A percentile compares a stretch with the other conserved stretches of the same genome.
These are phyloP conservation scores for Suhomyces ambrosiae DNA, from an alignment of 1,139 yeast species.

Conservation along the genomic window DNA sequence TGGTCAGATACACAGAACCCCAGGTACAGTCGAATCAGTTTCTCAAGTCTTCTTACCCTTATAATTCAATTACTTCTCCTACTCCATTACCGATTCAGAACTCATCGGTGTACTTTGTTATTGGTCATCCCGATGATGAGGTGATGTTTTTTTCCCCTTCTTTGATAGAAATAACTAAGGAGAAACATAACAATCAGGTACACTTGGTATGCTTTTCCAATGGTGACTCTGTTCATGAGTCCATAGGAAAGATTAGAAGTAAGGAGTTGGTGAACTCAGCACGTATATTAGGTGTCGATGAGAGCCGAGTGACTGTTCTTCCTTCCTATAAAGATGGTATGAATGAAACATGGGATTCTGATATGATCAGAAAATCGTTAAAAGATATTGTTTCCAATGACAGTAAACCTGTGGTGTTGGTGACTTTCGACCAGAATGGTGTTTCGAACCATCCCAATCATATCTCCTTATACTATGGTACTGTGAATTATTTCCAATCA, in stretches of 20 bases:
- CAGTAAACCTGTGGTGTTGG: constrained; percentile 39
- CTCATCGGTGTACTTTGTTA: constrained; percentile 52
- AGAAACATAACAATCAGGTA: constrained; percentile 51
- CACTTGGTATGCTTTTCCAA: constrained; percentile 71
- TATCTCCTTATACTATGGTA: constrained; percentile 63
- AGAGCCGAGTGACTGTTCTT: constrained; percentile 47
- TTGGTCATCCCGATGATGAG: constrained; percentile 98
- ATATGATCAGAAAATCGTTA: constrained; percentile 38
- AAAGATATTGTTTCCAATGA: constrained; percentile 19
- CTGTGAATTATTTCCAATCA: constrained; percentile 32
- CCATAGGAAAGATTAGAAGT: constrained; percentile 64
- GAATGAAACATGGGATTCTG: constrained; percentile 64
- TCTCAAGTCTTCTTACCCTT: constrained; percentile 31
- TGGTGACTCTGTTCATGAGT: constrained; percentile 68
- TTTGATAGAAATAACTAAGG: constrained; percentile 53
- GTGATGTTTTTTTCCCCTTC: constrained; percentile 96
- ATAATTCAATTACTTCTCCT: constrained; percentile 41
- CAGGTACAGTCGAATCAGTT: constrained; percentile 31
- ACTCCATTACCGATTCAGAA: constrained; percentile 38
- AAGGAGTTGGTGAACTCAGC: constrained; percentile 64
- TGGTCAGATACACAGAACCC: constrained; percentile 31
- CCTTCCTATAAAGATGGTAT: constrained; percentile 70
- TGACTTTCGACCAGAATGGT: constrained; percentile 84
- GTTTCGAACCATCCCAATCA: constrained; percentile 90
- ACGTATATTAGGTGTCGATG: constrained; percentile 54